Conservation (phyloP, 2,329 filamentous ascomycete genomes). For the Hirsutella rhossiliensis region DNA sequence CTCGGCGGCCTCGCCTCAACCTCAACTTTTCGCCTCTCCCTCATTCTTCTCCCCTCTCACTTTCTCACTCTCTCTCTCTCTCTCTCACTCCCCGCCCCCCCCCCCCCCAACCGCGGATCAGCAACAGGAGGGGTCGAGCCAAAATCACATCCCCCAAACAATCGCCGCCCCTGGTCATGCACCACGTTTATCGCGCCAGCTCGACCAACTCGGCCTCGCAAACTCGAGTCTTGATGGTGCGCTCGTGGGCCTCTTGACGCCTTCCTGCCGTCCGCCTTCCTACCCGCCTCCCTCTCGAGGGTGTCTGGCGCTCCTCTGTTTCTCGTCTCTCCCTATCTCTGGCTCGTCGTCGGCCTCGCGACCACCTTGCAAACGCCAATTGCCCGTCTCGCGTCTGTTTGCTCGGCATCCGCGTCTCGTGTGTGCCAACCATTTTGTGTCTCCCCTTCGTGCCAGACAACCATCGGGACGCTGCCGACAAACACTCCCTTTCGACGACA, state of each 20-base stretch:
- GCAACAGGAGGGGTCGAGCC: not conserved
- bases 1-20: not conserved
- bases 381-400: constrained; percentile 2
- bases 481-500: not conserved
- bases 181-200: not conserved
- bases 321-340: not conserved
- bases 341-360: not conserved
- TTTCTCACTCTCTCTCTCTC: too few relatives aligned
- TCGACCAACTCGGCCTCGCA: not conserved
- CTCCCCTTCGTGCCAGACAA: not conserved
- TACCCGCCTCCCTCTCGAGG: not conserved
- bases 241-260: not conserved
- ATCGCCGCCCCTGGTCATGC: not conserved
- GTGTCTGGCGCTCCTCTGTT: not conserved
- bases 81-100: not conserved
- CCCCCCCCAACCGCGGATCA: not conserved
- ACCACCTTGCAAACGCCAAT: constrained; percentile 1
- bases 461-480: not conserved
- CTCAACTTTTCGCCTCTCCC: constrained; percentile 1
- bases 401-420: constrained; percentile 1
- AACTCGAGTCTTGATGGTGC: not conserved
- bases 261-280: not conserved
- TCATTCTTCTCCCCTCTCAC: too few relatives aligned
- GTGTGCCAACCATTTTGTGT: not conserved
- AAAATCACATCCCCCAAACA: not conserved